Evolutionary conservation across 345 rosid genomes (phyloP).

Genomic region (Hypericum androsaemum): DNA sequence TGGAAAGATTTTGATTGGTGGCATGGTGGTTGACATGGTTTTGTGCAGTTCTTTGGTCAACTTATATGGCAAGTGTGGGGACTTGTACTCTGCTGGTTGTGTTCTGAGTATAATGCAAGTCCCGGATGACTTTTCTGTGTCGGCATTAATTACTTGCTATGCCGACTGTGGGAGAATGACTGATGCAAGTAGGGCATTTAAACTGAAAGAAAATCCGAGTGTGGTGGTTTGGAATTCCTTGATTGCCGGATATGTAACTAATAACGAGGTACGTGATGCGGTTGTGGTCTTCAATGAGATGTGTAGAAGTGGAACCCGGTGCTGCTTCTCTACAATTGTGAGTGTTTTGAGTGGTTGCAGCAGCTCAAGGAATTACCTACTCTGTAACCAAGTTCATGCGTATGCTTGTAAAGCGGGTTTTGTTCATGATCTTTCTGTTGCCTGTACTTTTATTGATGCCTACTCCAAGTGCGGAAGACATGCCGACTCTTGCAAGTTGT

Average conservation of each 20-base stretch:
- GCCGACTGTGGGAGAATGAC: constrained; percentile 45
- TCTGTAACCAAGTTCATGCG: constrained; percentile 35
- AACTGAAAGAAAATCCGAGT: constrained; percentile 28
- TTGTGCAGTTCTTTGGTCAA: constrained; percentile 57
- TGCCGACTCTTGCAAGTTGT: constrained; percentile 55
- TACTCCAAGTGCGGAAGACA: constrained; percentile 53
- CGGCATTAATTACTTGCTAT: constrained; percentile 69
- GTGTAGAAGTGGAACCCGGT: constrained; percentile 30
- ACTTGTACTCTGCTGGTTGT: constrained; percentile 41
- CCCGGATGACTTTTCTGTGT: constrained; percentile 63
- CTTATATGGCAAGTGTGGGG: constrained; percentile 63
- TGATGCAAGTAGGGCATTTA: constrained; percentile 48
- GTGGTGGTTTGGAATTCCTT: constrained; percentile 66
- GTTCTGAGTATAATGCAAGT: constrained; percentile 35
- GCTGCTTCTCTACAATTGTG: constrained; percentile 47
- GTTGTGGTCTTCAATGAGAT: constrained; percentile 44
- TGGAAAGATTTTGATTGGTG: constrained; percentile 36
- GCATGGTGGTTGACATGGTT: constrained; percentile 36
- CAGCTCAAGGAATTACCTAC: constrained; percentile 19
- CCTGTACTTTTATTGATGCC: constrained; percentile 38
- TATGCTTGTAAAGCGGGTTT: constrained; percentile 49
- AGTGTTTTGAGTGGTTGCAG: constrained; percentile 47
- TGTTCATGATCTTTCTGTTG: constrained; percentile 22
- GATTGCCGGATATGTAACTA: constrained; percentile 61
- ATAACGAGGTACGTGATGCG: constrained; percentile 46